These are phyloP conservation scores for Linderniella brevidens DNA, from an alignment of 257 asterid species.

Conservation along the genomic window DNA sequence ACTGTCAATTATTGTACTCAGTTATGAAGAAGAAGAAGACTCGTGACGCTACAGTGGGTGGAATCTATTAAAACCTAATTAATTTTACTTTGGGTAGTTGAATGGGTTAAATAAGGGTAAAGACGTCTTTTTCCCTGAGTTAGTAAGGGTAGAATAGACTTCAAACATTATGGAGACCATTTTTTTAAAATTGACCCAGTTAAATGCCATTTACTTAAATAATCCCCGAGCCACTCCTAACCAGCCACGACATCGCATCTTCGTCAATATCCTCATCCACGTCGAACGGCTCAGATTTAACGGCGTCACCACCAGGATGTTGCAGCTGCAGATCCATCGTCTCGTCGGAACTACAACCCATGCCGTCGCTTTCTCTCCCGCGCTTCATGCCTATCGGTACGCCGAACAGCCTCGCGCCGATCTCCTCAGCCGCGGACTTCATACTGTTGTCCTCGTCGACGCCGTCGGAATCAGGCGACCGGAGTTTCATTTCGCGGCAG, in stretches of 20 bases:
- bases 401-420: slow-evolving; percentile 15
- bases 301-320: slow-evolving; percentile 8
- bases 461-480: slow-evolving; percentile 5
- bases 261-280: neutral
- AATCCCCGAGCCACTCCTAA: neutral
- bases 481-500: slow-evolving; percentile 1
- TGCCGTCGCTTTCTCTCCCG: slow-evolving; percentile 8
- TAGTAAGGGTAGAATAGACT: too few species aligned
- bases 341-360: slow-evolving; percentile 1
- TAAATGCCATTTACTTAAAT: too few species aligned
- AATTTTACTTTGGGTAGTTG: too few species aligned
- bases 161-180: too few species aligned
- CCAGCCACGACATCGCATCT: slow-evolving; percentile 1
- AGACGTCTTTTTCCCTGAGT: too few species aligned
- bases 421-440: slow-evolving; percentile 12
- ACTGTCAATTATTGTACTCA: too few species aligned
- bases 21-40: too few species aligned
- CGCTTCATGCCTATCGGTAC: slow-evolving; percentile 14
- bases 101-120: too few species aligned
- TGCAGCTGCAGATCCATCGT: slow-evolving; percentile 16
- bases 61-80: too few species aligned
- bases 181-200: too few species aligned
- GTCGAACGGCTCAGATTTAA: slow-evolving; percentile 13
- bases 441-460: slow-evolving; percentile 3
- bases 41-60: too few species aligned